Evolutionary conservation across 1,139 yeast species (phyloP).

Genomic region (Geotrichum reessii): DNA sequence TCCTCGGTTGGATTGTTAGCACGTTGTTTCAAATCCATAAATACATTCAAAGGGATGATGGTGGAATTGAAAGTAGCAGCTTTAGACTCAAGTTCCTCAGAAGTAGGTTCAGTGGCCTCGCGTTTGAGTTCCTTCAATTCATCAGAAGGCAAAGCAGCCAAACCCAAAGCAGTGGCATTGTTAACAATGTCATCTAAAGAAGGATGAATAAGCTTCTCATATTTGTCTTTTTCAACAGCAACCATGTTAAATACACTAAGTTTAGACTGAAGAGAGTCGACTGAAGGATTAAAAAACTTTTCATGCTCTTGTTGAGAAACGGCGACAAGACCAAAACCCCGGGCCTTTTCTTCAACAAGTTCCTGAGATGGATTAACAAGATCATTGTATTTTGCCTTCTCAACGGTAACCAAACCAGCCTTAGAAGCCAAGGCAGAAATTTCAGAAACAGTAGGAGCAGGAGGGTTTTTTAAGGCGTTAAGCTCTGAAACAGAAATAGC

Average conservation of each 20-base stretch:
- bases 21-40: constrained; percentile 20
- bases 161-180: constrained; percentile 29
- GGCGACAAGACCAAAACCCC: constrained; percentile 8
- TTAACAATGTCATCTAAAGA: constrained; percentile 1
- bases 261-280: constrained; percentile 10
- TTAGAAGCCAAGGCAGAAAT: constrained; percentile 24
- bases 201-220: constrained; percentile 22
- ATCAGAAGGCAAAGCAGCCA: constrained; percentile 37
- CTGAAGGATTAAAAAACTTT: constrained; percentile 31
- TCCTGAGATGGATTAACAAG: constrained; percentile 24
- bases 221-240: constrained; percentile 29
- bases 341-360: constrained; percentile 26
- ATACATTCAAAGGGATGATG: constrained; percentile 24
- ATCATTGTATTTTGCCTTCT: constrained; percentile 21
- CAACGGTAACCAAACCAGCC: constrained; percentile 30
- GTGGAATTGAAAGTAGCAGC: constrained; percentile 11
- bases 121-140: constrained; percentile 28
- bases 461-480: constrained; percentile 23
- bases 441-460: constrained; percentile 22
- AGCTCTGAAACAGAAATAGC: constrained; percentile 25
- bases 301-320: constrained; percentile 6
- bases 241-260: constrained; percentile 3
- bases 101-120: constrained; percentile 23
- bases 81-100: constrained; percentile 26
- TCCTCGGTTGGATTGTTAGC: constrained; percentile 31